A percentile compares a stretch with the other conserved stretches of the same genome.
phyloP scores from a whole-genome alignment of 805 yeast species.

The Lipomyces kockii region DNA sequence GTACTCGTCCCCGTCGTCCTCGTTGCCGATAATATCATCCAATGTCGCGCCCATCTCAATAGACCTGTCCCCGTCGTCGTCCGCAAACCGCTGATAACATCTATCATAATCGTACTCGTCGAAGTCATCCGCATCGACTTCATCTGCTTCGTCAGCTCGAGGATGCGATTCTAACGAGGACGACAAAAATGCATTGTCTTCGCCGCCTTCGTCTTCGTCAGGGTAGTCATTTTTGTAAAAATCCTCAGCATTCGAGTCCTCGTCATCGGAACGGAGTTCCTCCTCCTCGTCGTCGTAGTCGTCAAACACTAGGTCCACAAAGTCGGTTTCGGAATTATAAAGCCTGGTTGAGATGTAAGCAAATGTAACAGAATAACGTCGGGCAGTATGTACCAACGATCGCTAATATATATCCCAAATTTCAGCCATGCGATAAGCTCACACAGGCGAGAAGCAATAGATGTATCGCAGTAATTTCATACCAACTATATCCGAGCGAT shows the following conservation, averaged over 20 bases:
- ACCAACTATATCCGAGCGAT: slow-evolving; percentile 1
- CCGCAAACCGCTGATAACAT: slow-evolving; percentile 29
- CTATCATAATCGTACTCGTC: slow-evolving; percentile 32
- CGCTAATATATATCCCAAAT: background rate
- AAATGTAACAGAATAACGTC: background rate
- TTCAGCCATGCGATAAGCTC: background rate
- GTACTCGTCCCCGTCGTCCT: slow-evolving; percentile 14
- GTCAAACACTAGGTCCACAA: slow-evolving; percentile 29
- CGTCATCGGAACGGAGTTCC: slow-evolving; percentile 43
- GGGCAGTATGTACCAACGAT: background rate
- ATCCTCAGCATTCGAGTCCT: slow-evolving; percentile 71
- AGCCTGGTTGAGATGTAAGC: slow-evolving; percentile 17
- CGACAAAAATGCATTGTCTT: slow-evolving; percentile 48
- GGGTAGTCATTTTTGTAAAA: slow-evolving; percentile 94
- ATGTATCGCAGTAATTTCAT: background rate
- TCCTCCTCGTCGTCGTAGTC: slow-evolving; percentile 34
- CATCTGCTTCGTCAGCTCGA: slow-evolving; percentile 49
- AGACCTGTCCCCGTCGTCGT: slow-evolving; percentile 32
- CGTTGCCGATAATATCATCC: slow-evolving; percentile 28
- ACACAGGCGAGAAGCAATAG: background rate
- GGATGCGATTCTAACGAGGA: slow-evolving; percentile 35
- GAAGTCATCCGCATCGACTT: slow-evolving; percentile 31
- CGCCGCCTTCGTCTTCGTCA: slow-evolving; percentile 69
- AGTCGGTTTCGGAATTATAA: slow-evolving; percentile 17
- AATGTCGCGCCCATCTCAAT: slow-evolving; percentile 8